A percentile compares a stretch with the other conserved stretches of the same genome.
Evolutionary conservation across 2,329 filamentous ascomycete species (phyloP).

Genomic region (Cladobotryum mycophilum): DNA sequence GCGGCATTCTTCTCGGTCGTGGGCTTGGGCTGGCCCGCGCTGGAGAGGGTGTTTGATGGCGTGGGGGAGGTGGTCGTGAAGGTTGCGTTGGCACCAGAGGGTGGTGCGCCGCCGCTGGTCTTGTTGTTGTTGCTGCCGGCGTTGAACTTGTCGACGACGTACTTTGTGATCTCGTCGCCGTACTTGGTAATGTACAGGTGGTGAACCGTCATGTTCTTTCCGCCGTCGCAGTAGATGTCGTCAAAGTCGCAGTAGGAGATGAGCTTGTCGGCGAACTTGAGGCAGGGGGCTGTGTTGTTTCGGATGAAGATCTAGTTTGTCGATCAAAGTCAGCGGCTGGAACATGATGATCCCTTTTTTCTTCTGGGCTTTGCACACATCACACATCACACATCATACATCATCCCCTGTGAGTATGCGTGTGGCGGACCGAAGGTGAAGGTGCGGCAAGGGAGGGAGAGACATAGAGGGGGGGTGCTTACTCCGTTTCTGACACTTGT

Average conservation of each 20-base stretch:
- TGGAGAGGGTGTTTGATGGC: not conserved
- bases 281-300: constrained; percentile 28
- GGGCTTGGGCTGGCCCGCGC: not conserved
- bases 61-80: constrained; percentile 1
- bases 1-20: not conserved
- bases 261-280: constrained; percentile 29
- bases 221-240: constrained; percentile 35
- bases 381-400: too few species aligned
- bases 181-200: constrained; percentile 31
- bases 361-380: too few species aligned
- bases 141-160: constrained; percentile 29
- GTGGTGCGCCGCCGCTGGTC: not conserved
- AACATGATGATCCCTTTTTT: too few species aligned
- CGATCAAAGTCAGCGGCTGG: too few species aligned
- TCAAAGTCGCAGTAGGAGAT: constrained; percentile 37
- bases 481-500: constrained; percentile 33
- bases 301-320: constrained; percentile 31
- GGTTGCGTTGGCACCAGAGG: constrained; percentile 6
- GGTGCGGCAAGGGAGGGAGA: not conserved
- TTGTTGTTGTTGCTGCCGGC: constrained; percentile 3
- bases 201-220: constrained; percentile 25
- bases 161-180: constrained; percentile 28
- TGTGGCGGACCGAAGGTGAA: too few species aligned
- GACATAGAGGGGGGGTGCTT: constrained; percentile 16
- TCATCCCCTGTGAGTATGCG: too few species aligned